phyloP scores from a whole-genome alignment of 2,329 filamentous ascomycete genomes.

The Colletotrichum filicis region DNA sequence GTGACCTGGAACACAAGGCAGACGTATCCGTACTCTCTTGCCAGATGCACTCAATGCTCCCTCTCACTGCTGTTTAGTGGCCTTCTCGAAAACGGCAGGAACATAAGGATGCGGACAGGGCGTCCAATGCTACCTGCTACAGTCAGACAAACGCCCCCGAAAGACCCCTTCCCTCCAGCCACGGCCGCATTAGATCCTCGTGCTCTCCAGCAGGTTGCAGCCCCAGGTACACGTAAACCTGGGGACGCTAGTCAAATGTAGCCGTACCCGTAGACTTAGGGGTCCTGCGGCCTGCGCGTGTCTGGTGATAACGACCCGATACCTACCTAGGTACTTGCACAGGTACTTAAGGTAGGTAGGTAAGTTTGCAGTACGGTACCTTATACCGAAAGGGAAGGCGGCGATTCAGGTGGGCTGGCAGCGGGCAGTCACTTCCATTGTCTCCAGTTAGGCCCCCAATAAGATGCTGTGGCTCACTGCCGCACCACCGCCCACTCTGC shows the following conservation, averaged over 20 bases:
- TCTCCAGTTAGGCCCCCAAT: background rate
- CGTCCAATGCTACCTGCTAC: slow-evolving; percentile 2
- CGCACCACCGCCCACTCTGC: slow-evolving; percentile 2
- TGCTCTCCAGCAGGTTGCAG: background rate
- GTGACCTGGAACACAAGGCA: background rate
- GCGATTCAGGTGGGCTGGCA: background rate
- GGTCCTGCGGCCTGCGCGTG: background rate
- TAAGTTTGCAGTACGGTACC: background rate
- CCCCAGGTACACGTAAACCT: background rate
- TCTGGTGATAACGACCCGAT: background rate
- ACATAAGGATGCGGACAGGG: slow-evolving; percentile 1
- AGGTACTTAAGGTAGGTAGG: too few species aligned
- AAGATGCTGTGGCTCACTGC: background rate
- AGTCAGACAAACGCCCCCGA: background rate
- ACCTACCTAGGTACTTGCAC: background rate
- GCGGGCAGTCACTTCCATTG: background rate
- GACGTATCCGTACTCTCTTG: background rate
- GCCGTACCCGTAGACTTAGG: background rate
- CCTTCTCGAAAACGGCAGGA: slow-evolving; percentile 34
- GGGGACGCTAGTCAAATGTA: background rate
- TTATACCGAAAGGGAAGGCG: background rate
- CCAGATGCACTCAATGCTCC: slow-evolving; percentile 1
- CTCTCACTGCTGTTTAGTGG: slow-evolving; percentile 26
- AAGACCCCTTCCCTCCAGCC: background rate
- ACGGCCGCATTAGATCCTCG: background rate